These are phyloP conservation scores for Phytomonas francai DNA, from an alignment of 208 protist species.

Conservation along the genomic window DNA sequence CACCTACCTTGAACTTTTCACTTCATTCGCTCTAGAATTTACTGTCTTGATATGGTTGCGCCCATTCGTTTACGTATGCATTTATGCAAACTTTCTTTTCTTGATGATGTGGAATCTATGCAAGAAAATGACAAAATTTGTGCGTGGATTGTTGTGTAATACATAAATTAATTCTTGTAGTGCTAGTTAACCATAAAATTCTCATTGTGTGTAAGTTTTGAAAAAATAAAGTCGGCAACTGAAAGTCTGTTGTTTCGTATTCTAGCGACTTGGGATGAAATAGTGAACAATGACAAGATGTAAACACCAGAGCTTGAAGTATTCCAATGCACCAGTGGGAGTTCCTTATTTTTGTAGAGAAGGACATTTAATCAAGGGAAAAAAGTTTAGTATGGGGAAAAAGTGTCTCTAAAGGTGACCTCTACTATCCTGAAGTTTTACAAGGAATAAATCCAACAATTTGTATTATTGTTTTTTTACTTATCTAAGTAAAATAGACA, in stretches of 20 bases:
- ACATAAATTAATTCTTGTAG: conserved; percentile 45
- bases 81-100: conserved; percentile 53
- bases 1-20: conserved; percentile 21
- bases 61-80: conserved; percentile 30
- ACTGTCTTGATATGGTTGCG: conserved; percentile 47
- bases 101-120: conserved; percentile 24
- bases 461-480: not conserved
- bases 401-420: no score
- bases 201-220: conserved; percentile 4
- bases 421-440: not conserved
- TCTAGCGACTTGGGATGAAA: not conserved
- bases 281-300: not conserved
- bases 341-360: not conserved
- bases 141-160: conserved; percentile 14
- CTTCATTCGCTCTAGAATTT: conserved; percentile 32
- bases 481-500: not conserved
- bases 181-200: conserved; percentile 36
- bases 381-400: not conserved
- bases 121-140: not conserved
- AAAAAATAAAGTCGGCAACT: not conserved
- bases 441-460: not conserved
- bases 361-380: not conserved
- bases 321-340: not conserved
- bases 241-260: not conserved
- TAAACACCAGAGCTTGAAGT: not conserved